Conservation (phyloP, 495 filamentous ascomycete genomes). For the Pyrenula aspistea region DNA sequence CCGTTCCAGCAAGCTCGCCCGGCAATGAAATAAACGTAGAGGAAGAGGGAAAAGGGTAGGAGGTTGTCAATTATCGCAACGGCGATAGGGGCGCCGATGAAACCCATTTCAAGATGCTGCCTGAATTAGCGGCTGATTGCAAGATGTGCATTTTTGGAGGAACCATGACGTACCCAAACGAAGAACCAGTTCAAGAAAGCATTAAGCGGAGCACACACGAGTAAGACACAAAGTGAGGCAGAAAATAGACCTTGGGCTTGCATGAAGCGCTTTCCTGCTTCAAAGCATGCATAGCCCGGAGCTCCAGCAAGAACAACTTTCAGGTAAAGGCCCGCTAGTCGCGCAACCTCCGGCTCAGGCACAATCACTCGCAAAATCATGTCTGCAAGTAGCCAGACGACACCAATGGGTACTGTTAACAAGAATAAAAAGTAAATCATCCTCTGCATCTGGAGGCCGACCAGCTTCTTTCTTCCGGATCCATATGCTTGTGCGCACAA, state of each 20-base stretch:
- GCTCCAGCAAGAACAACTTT: constrained; percentile 53
- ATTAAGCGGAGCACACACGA: constrained; percentile 61
- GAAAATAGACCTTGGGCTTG: constrained; percentile 66
- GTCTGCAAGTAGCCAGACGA: constrained; percentile 52
- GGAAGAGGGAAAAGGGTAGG: constrained; percentile 61
- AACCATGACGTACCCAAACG: constrained; percentile 43
- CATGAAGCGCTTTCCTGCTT: constrained; percentile 60
- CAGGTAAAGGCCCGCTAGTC: constrained; percentile 54
- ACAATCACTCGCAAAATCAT: constrained; percentile 49
- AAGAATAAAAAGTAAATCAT: constrained; percentile 55
- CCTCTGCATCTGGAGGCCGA: constrained; percentile 60
- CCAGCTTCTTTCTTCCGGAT: constrained; percentile 53
- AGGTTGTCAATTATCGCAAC: constrained; percentile 72
- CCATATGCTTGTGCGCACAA: constrained; percentile 70
- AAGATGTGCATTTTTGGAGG: background rate
- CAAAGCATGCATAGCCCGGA: constrained; percentile 61
- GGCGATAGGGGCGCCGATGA: constrained; percentile 73
- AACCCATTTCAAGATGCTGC: constrained; percentile 60
- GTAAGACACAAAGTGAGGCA: constrained; percentile 51
- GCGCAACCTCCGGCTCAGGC: constrained; percentile 50
- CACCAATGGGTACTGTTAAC: constrained; percentile 51
- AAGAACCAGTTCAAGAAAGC: constrained; percentile 65
- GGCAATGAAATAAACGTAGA: constrained; percentile 50
- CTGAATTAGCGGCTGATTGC: background rate
- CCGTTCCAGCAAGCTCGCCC: constrained; percentile 70